Conservation (phyloP, 805 yeast species). For the Komagataella kurtzmanii region DNA sequence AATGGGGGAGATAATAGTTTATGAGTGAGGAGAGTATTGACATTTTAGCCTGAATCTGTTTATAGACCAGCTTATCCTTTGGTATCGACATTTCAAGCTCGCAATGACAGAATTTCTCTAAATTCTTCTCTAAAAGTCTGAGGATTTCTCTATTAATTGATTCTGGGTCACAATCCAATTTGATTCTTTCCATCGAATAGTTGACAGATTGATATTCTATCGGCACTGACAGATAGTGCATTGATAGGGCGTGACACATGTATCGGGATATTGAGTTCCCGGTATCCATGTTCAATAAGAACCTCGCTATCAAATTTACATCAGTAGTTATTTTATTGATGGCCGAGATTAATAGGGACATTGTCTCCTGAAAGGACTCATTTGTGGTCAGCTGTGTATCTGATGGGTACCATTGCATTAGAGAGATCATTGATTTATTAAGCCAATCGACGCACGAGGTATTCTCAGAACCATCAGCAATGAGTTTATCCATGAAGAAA, state of each 20-base stretch:
- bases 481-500: not conserved
- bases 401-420: not conserved
- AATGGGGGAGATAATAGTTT: not conserved
- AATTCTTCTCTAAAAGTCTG: not conserved
- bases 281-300: not conserved
- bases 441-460: not conserved
- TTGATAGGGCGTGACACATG: not conserved
- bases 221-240: not conserved
- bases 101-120: not conserved
- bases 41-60: not conserved
- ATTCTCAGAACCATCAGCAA: not conserved
- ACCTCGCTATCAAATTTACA: not conserved
- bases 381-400: not conserved
- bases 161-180: not conserved
- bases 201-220: not conserved
- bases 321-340: not conserved
- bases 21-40: not conserved
- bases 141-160: not conserved
- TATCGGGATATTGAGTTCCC: not conserved
- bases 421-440: not conserved
- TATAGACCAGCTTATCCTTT: not conserved
- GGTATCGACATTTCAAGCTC: not conserved
- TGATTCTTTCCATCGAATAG: not conserved
- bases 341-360: not conserved
- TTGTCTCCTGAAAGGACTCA: not conserved